These are phyloP conservation scores for Symbiodinium pilosum DNA, from an alignment of 73 alveolate genomes.

Conservation along the genomic window DNA sequence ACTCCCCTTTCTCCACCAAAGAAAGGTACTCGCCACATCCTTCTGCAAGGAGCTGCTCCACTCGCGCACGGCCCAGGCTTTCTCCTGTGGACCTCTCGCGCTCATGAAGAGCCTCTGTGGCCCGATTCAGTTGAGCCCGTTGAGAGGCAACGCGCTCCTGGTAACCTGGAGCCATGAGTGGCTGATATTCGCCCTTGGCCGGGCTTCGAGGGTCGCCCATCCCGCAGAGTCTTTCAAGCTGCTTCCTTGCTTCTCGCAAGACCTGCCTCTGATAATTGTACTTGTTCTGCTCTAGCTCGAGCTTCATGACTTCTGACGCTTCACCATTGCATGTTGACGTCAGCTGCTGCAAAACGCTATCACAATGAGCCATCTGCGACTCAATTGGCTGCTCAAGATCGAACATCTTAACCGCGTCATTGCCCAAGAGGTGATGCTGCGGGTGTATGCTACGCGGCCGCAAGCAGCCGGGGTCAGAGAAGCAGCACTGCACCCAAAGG, in stretches of 20 bases:
- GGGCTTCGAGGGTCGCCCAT: slow-evolving; percentile 18
- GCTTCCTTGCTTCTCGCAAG: slow-evolving; percentile 27
- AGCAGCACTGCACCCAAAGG: not conserved
- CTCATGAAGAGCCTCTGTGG: slow-evolving; percentile 57
- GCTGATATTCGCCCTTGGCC: not conserved
- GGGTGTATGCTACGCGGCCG: not conserved
- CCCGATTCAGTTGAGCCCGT: slow-evolving; percentile 71
- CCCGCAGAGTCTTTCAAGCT: slow-evolving; percentile 18
- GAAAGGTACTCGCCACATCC: not conserved
- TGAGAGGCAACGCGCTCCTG: too few relatives aligned
- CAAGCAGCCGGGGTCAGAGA: slow-evolving; percentile 19
- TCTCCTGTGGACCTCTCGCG: slow-evolving; percentile 58
- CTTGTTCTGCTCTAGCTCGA: slow-evolving; percentile 83
- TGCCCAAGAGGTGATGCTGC: not conserved
- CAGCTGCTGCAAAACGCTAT: slow-evolving; percentile 25
- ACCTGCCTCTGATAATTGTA: slow-evolving; percentile 83
- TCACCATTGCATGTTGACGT: not conserved
- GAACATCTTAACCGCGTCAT: slow-evolving; percentile 10
- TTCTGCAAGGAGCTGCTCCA: slow-evolving; percentile 27
- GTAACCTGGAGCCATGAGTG: too few relatives aligned
- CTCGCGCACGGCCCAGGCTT: slow-evolving; percentile 44
- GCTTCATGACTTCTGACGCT: slow-evolving; percentile 37
- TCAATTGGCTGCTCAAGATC: slow-evolving; percentile 62
- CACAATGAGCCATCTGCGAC: slow-evolving; percentile 79
- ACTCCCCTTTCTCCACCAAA: not conserved